These are phyloP conservation scores for Sphagnum fallax DNA, from an alignment of 228 moss, liverwort and hornwort species.

Conservation along the genomic window DNA sequence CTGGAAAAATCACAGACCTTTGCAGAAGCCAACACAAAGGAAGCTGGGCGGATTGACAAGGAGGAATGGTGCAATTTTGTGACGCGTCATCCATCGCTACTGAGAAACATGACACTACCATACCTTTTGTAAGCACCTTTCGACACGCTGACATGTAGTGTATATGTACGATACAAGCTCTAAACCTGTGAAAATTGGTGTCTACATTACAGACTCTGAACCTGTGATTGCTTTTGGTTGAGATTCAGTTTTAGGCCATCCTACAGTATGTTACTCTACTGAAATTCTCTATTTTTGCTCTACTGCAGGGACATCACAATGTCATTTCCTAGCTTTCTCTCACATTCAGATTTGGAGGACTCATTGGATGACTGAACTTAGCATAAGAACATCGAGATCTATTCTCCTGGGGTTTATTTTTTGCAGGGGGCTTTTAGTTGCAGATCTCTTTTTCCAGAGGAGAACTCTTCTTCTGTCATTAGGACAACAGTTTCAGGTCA, in stretches of 20 bases:
- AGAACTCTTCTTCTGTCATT: no score
- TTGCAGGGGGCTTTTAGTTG: no score
- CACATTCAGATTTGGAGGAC: conserved; percentile 51
- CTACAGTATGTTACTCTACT: not conserved
- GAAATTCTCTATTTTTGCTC: not conserved
- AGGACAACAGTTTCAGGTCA: no score
- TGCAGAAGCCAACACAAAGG: conserved; percentile 71
- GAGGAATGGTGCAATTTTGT: conserved; percentile 78
- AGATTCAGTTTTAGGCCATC: not conserved
- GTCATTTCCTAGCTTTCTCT: conserved; percentile 70
- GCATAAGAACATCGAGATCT: not conserved
- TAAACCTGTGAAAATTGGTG: not conserved
- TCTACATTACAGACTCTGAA: not conserved
- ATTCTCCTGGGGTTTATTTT: no score
- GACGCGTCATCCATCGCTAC: conserved; percentile 43
- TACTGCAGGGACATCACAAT: conserved; percentile 55
- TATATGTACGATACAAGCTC: not conserved
- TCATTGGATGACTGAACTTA: conserved; percentile 21
- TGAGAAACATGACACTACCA: conserved; percentile 86
- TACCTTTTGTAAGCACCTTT: conserved; percentile 14
- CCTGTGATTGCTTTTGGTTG: not conserved
- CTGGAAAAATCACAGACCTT: conserved; percentile 48
- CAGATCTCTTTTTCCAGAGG: no score
- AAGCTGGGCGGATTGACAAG: conserved; percentile 69
- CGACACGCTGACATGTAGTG: not conserved